phyloP scores from a whole-genome alignment of 305 asterid genomes.

The Fraxinus sp. region DNA sequence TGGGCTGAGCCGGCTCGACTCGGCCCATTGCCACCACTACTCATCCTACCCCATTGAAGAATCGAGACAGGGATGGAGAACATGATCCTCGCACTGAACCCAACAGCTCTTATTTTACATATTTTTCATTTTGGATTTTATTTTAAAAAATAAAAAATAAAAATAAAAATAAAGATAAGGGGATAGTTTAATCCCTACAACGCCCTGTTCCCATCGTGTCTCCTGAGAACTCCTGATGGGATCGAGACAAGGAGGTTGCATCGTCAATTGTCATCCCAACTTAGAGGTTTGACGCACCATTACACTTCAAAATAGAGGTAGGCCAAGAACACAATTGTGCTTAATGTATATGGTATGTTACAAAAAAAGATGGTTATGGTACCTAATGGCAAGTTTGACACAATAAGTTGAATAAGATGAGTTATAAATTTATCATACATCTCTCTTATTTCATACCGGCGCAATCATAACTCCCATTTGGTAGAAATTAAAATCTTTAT shows the following conservation, averaged over 20 bases:
- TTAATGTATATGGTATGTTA: background rate
- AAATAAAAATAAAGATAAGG: background rate
- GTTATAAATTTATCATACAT: background rate
- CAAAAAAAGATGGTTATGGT: background rate
- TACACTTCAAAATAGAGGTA: background rate
- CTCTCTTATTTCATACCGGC: background rate
- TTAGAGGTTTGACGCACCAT: background rate
- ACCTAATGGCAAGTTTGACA: background rate
- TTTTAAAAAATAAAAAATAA: too few species aligned
- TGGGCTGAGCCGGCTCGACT: too few species aligned
- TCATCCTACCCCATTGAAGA: background rate
- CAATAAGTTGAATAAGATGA: background rate
- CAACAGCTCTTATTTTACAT: too few species aligned
- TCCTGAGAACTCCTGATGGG: background rate
- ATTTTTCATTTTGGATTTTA: background rate
- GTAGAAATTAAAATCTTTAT: too few species aligned
- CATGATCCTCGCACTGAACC: background rate
- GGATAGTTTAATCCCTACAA: background rate
- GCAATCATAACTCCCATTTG: background rate
- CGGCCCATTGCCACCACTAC: too few species aligned
- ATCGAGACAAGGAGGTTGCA: background rate
- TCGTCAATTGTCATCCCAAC: background rate
- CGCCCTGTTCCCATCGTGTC: background rate
- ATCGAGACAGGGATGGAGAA: background rate
- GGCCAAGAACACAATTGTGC: background rate